Evolutionary conservation across 305 asterid species (phyloP), one percentile per base, ranked within the genome.

Genomic region (Withania somnifera): DNA sequence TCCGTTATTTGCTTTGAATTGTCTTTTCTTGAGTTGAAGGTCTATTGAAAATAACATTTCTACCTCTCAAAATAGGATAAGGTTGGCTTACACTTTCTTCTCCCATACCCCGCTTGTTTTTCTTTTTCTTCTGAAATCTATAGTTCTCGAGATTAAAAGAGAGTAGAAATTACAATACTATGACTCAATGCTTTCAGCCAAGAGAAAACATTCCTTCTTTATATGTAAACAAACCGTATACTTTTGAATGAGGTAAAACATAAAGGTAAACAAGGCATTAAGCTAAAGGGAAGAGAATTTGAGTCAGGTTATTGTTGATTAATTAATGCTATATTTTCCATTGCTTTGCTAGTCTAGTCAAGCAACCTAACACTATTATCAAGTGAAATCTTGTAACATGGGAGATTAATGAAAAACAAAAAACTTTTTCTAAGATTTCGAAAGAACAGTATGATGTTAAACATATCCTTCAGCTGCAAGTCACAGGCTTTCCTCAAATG

Each of bases 71-170:
- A 3, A 3, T 30, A 30, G 34, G 34, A 30, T 3, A 30, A 30
- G 34, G 34, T 30, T 30, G 2, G 34, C 34, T 2, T 30, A 30
- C 34, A 30, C 34, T 30, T 3, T 30, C 1, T 30, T 3, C 34
- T 30, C 34, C 34, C 34, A 30, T 2, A 30, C 34, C 34, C 34
- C 3, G 3, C 34, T 30, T 30, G 34, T n/a, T n/a, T n/a, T n/a
- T n/a, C n/a, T n/a, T n/a, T n/a, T n/a, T 69, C 78, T 71, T 71
- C 22, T 71, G 78, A 71, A 45, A 71, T 71, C 38, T 71, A 47
- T 14, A 42, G 57, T 69, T 42, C 30, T 4, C 8, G 2, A 69
- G 14, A 69, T 42, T 22, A 5, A 20, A 42, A 71, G 38, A 42
- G 78, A 13, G 34, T 5, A 42, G 53, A 47, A 71, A 42, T 47